Conservation (phyloP, 305 asterid species). For the Fraxinus dipetala region DNA sequence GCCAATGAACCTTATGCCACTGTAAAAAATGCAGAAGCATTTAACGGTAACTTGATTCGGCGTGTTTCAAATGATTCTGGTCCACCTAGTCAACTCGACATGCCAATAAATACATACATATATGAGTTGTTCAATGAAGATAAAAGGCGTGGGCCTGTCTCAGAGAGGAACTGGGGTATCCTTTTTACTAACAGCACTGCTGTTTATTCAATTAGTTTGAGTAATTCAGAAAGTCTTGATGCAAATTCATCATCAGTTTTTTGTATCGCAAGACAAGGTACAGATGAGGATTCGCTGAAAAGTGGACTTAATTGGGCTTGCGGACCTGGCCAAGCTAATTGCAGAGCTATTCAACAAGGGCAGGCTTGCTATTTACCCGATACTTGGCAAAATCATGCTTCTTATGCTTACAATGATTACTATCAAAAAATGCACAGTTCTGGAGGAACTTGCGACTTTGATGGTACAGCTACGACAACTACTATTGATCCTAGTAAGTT, state of each 20-base stretch:
- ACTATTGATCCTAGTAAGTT: slow-evolving; percentile 78
- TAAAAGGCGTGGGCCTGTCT: slow-evolving; percentile 68
- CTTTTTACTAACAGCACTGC: slow-evolving; percentile 61
- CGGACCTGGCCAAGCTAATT: slow-evolving; percentile 79
- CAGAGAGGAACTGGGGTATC: slow-evolving; percentile 84
- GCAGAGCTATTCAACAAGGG: slow-evolving; percentile 73
- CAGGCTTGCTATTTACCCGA: slow-evolving; percentile 67
- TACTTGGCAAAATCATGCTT: slow-evolving; percentile 75
- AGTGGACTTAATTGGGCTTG: slow-evolving; percentile 87
- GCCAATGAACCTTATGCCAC: slow-evolving; percentile 74
- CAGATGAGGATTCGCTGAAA: slow-evolving; percentile 45
- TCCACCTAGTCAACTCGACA: slow-evolving; percentile 70
- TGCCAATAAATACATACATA: slow-evolving; percentile 65
- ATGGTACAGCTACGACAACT: slow-evolving; percentile 64
- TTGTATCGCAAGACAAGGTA: slow-evolving; percentile 63
- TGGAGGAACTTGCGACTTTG: slow-evolving; percentile 87
- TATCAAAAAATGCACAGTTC: slow-evolving; percentile 60
- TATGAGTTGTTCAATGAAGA: slow-evolving; percentile 90
- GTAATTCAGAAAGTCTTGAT: slow-evolving; percentile 26
- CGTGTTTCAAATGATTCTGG: slow-evolving; percentile 81
- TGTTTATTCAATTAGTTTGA: slow-evolving; percentile 59
- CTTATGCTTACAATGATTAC: slow-evolving; percentile 87
- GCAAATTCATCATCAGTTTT: slow-evolving; percentile 52
- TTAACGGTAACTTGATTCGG: slow-evolving; percentile 54
- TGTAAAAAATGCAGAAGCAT: slow-evolving; percentile 55